phyloP scores from a whole-genome alignment of 2,329 filamentous ascomycete species.

The Penicillium oxalicum region DNA sequence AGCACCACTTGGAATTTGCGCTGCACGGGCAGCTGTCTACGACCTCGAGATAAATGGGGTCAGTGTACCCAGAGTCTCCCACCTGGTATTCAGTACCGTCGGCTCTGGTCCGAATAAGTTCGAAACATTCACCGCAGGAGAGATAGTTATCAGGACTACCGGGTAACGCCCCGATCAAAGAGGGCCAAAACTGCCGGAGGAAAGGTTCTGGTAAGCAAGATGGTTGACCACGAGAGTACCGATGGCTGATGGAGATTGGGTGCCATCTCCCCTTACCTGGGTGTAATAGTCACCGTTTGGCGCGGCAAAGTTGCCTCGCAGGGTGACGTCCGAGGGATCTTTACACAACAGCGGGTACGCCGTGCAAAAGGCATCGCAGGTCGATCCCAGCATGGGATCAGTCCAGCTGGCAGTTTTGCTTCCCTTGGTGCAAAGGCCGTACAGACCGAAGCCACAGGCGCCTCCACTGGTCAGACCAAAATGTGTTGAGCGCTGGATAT shows the following conservation, averaged over 20 bases:
- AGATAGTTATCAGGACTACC: not conserved
- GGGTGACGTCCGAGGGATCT: not conserved
- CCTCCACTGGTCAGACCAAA: not conserved
- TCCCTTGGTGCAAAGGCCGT: conserved; percentile 1
- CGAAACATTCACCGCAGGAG: conserved; percentile 1
- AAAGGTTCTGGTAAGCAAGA: not conserved
- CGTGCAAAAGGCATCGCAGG: conserved; percentile 1
- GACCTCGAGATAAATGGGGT: not conserved
- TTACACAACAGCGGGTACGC: not conserved
- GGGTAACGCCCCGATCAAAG: not conserved
- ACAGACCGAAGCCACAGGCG: not conserved
- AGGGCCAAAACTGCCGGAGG: not conserved
- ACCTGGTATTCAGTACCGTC: conserved; percentile 1
- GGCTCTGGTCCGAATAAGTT: not conserved
- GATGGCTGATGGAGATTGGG: no score
- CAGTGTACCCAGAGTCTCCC: not conserved
- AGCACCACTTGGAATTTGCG: conserved; percentile 2
- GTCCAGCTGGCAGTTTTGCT: conserved; percentile 1
- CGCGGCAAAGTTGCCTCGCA: conserved; percentile 1
- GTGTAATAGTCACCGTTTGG: conserved; percentile 2
- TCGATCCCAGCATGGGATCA: conserved; percentile 1
- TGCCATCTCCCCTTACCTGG: not conserved
- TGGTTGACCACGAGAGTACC: no score
- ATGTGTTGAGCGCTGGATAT: not conserved
- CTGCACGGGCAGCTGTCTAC: conserved; percentile 1